Evolutionary conservation across 179 eudicot genomes (phyloP).

Genomic region (Camellia oleifera): DNA sequence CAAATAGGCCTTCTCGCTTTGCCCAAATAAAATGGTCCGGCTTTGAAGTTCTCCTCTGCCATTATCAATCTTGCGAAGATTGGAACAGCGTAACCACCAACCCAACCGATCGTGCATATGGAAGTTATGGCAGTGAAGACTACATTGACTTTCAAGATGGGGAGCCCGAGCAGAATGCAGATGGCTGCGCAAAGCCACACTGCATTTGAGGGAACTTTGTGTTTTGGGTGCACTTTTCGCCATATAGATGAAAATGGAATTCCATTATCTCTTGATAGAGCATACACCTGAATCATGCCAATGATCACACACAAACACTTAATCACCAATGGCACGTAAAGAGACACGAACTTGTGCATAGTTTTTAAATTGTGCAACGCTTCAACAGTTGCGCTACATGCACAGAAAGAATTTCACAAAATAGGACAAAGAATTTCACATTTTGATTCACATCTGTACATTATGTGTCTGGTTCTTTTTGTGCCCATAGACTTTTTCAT

Average conservation of each 20-base stretch:
- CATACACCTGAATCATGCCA: constrained; percentile 45
- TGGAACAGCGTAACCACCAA: constrained; percentile 65
- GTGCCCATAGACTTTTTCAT: too few relatives aligned
- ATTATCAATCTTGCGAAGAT: constrained; percentile 56
- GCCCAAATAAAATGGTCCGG: constrained; percentile 60
- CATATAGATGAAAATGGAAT: constrained; percentile 52
- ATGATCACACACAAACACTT: not conserved
- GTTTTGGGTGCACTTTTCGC: constrained; percentile 57
- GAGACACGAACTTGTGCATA: too few relatives aligned
- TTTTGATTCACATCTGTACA: too few relatives aligned
- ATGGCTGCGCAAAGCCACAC: constrained; percentile 64
- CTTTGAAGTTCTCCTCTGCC: constrained; percentile 48
- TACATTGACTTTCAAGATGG: constrained; percentile 52
- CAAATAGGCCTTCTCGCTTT: constrained; percentile 48
- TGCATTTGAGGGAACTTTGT: constrained; percentile 64
- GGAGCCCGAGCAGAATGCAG: constrained; percentile 56
- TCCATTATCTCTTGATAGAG: constrained; percentile 53
- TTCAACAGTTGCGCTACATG: too few relatives aligned
- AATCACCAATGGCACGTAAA: too few relatives aligned
- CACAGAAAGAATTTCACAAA: too few relatives aligned
- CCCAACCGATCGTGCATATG: constrained; percentile 62
- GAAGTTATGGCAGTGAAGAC: constrained; percentile 64
- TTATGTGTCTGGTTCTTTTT: too few relatives aligned
- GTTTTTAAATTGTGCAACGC: too few relatives aligned
- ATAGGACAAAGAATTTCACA: too few relatives aligned